Conservation (phyloP, 345 rosid genomes). For the Acer saccharum region DNA sequence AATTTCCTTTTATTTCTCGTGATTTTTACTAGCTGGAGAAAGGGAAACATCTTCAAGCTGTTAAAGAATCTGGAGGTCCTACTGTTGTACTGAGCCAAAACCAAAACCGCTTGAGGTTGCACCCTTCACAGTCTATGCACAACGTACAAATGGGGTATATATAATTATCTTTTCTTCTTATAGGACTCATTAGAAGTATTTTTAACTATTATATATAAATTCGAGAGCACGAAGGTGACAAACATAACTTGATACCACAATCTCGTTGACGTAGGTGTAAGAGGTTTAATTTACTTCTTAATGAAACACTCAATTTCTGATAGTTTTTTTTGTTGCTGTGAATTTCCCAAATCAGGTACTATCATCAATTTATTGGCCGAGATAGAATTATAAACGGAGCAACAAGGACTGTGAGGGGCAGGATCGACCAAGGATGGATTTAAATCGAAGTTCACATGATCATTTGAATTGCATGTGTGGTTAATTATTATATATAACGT, state of each 20-base stretch:
- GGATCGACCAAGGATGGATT: slow-evolving; percentile 10
- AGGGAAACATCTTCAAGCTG: slow-evolving; percentile 5
- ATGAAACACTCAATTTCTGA: not conserved
- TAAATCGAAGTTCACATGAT: slow-evolving; percentile 1
- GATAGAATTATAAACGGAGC: slow-evolving; percentile 2
- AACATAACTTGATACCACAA: too few species aligned
- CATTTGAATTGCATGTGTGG: not conserved
- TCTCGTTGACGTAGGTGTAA: too few species aligned
- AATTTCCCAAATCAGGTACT: slow-evolving; percentile 10
- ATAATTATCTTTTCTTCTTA: not conserved
- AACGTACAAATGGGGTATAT: slow-evolving; percentile 22
- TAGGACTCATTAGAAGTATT: not conserved
- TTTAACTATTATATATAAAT: too few species aligned
- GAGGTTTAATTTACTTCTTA: too few species aligned
- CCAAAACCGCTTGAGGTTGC: not conserved
- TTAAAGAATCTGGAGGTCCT: slow-evolving; percentile 19
- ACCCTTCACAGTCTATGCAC: too few species aligned
- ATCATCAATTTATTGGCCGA: slow-evolving; percentile 2
- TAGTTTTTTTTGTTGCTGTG: not conserved
- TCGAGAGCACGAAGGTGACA: too few species aligned
- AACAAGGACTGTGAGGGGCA: not conserved
- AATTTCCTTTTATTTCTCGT: too few species aligned
- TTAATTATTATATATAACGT: not conserved
- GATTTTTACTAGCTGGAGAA: slow-evolving; percentile 28
- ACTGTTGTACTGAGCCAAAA: not conserved